phyloP scores from a whole-genome alignment of 1,284 basidiomycete genomes.

The Austroboletus niveus region DNA sequence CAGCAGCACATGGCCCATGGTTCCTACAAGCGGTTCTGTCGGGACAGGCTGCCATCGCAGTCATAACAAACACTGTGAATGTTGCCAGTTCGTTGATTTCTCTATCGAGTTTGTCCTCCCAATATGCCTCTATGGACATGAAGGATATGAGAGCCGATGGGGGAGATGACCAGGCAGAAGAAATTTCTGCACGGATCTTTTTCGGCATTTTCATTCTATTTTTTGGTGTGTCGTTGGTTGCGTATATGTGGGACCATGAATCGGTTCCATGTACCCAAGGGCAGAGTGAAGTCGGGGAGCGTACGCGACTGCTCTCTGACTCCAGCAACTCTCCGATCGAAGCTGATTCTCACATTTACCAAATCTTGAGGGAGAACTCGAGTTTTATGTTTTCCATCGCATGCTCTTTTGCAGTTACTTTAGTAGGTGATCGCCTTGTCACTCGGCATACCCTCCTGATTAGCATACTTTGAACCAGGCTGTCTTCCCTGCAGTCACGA shows the following conservation, averaged over 20 bases:
- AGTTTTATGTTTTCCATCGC: constrained; percentile 69
- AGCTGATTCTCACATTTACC: constrained; percentile 43
- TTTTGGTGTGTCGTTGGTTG: constrained; percentile 47
- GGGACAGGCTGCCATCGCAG: constrained; percentile 73
- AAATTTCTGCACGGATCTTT: constrained; percentile 62
- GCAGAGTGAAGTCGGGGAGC: constrained; percentile 28
- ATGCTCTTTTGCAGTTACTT: constrained; percentile 76
- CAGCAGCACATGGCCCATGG: constrained; percentile 65
- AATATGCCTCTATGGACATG: not conserved
- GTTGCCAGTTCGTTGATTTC: constrained; percentile 59
- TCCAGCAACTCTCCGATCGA: constrained; percentile 21
- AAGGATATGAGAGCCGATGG: not conserved
- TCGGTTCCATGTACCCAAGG: not conserved
- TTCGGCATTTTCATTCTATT: constrained; percentile 67
- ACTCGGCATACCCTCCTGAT: not conserved
- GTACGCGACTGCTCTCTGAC: constrained; percentile 36
- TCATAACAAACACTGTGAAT: constrained; percentile 67
- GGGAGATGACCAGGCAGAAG: constrained; percentile 48
- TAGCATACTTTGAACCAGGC: constrained; percentile 45
- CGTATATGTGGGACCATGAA: constrained; percentile 12
- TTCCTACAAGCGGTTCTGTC: constrained; percentile 69
- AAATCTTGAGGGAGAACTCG: constrained; percentile 61
- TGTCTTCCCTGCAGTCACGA: constrained; percentile 82
- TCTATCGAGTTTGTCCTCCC: constrained; percentile 40
- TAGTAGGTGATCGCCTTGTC: constrained; percentile 49